Conservation (phyloP, 371 early-diverging fungal genomes). For the Circinella umbellata region DNA sequence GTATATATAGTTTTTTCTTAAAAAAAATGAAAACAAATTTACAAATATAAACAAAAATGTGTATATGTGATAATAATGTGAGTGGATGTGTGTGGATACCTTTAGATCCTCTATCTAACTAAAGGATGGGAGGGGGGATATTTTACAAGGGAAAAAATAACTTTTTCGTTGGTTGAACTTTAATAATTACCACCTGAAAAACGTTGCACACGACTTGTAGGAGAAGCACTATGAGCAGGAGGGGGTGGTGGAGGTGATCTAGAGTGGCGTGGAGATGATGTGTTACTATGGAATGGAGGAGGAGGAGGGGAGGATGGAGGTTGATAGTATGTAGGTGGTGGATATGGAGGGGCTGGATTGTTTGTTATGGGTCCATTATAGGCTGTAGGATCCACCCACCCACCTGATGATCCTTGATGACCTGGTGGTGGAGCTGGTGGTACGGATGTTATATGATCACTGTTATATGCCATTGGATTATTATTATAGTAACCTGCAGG, state of each 20-base stretch:
- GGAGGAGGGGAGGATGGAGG: conserved; percentile 9
- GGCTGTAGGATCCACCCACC: conserved; percentile 57
- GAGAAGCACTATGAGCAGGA: neutral
- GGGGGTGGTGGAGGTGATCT: neutral
- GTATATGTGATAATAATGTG: neutral
- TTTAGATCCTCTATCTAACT: too few relatives aligned
- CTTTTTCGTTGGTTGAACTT: neutral
- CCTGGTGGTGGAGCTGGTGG: conserved; percentile 17
- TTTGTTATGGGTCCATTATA: conserved; percentile 50
- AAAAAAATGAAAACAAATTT: too few relatives aligned
- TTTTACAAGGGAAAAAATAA: neutral
- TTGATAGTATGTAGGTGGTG: conserved; percentile 18
- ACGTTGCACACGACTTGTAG: neutral
- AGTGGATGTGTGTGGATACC: too few relatives aligned
- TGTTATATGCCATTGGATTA: neutral
- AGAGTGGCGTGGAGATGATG: neutral
- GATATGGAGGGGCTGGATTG: neutral
- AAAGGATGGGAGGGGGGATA: neutral
- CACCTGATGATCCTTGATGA: neutral
- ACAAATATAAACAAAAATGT: neutral
- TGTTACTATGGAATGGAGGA: neutral
- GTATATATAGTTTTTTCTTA: too few relatives aligned
- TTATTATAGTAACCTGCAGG: conserved; percentile 5
- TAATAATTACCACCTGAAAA: neutral
- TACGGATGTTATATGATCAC: conserved; percentile 18